phyloP scores from a whole-genome alignment of 768 basidiomycete genomes.

The Xerocomellus intermedius region DNA sequence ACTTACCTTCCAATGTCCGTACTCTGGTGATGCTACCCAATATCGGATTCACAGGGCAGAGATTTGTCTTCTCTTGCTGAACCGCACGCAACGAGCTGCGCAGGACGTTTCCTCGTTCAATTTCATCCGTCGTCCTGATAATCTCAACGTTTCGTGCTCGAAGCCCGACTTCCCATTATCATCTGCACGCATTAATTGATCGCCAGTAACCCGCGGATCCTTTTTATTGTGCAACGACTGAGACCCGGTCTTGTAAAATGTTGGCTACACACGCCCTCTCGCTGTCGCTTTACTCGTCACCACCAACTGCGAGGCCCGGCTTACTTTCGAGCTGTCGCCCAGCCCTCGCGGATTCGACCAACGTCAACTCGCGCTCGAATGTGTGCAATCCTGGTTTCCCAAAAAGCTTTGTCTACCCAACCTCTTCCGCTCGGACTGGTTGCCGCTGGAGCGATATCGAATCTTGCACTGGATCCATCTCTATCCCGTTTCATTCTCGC shows the following conservation, averaged over 20 bases:
- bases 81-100: slow-evolving; percentile 24
- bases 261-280: slow-evolving; percentile 13
- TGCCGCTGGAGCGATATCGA: slow-evolving; percentile 11
- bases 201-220: slow-evolving; percentile 2
- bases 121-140: slow-evolving; percentile 19
- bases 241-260: slow-evolving; percentile 14
- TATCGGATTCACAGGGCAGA: neutral
- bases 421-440: slow-evolving; percentile 17
- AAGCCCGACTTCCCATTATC: slow-evolving; percentile 3
- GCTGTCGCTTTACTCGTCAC: neutral
- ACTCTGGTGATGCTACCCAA: neutral
- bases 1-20: neutral
- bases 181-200: slow-evolving; percentile 11
- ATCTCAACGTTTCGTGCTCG: slow-evolving; percentile 21
- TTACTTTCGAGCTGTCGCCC: slow-evolving; percentile 9
- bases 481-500: slow-evolving; percentile 3
- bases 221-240: slow-evolving; percentile 11
- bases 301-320: neutral
- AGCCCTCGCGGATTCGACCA: slow-evolving; percentile 29
- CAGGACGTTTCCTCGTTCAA: slow-evolving; percentile 29
- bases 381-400: neutral
- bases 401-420: slow-evolving; percentile 17
- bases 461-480: neutral
- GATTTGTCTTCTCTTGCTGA: slow-evolving; percentile 4
- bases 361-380: slow-evolving; percentile 10